Conservation (phyloP, 2,329 filamentous ascomycete species). For the Verticillium zaregamsianum region DNA sequence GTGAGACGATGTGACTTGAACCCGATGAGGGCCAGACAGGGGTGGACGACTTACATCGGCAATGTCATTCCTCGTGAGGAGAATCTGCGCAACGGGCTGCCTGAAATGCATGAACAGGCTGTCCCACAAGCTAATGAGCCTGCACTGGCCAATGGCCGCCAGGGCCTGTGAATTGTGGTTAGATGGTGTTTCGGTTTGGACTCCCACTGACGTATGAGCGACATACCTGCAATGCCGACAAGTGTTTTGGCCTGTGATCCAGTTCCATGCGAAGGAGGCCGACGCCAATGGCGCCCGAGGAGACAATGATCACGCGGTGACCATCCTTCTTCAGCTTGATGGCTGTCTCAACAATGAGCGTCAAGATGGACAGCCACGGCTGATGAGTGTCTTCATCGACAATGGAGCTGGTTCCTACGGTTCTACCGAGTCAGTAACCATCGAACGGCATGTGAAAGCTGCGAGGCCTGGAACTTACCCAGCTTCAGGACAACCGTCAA, state of each 20-base stretch:
- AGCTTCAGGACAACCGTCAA: slow-evolving; percentile 84
- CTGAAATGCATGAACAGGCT: slow-evolving; percentile 81
- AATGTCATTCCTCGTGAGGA: slow-evolving; percentile 93
- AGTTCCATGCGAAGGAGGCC: slow-evolving; percentile 88
- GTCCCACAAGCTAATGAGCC: slow-evolving; percentile 94
- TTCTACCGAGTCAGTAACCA: background rate
- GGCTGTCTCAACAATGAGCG: slow-evolving; percentile 90
- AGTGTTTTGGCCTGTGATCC: slow-evolving; percentile 80
- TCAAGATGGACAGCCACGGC: slow-evolving; percentile 84
- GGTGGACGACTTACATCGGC: slow-evolving; percentile 63
- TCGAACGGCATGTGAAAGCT: background rate
- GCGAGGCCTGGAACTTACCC: slow-evolving; percentile 49
- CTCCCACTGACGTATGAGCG: background rate
- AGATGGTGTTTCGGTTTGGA: slow-evolving; percentile 1
- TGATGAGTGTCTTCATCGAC: slow-evolving; percentile 95
- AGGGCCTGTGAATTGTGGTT: slow-evolving; percentile 54
- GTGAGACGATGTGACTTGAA: slow-evolving; percentile 10
- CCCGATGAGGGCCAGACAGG: background rate
- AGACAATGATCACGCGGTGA: slow-evolving; percentile 92
- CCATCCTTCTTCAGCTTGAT: slow-evolving; percentile 84
- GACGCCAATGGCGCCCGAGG: slow-evolving; percentile 94
- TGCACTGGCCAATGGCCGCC: slow-evolving; percentile 92
- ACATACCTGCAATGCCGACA: slow-evolving; percentile 76
- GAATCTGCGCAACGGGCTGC: slow-evolving; percentile 90
- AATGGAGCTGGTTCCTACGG: slow-evolving; percentile 91